Conservation (phyloP, 2,329 filamentous ascomycete genomes). For the Alternaria conjuncta region DNA sequence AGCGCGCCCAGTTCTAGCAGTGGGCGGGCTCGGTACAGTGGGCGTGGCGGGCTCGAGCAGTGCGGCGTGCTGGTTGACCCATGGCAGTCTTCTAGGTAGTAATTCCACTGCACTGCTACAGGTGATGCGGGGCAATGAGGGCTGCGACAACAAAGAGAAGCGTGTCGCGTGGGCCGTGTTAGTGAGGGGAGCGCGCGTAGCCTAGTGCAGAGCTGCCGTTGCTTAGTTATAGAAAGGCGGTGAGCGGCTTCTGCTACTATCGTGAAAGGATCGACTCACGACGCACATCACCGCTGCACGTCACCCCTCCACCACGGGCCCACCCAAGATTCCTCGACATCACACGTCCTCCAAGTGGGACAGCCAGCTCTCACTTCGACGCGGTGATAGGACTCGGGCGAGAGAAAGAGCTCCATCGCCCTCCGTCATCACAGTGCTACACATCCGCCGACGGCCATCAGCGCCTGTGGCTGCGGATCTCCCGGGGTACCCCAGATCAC, state of each 20-base stretch:
- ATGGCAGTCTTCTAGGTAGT: conserved; percentile 26
- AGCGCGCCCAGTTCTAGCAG: conserved; percentile 20
- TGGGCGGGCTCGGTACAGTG: conserved; percentile 20
- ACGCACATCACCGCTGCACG: conserved; percentile 3
- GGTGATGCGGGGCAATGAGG: background rate
- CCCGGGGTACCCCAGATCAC: conserved; percentile 9
- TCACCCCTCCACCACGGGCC: background rate
- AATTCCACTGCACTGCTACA: background rate
- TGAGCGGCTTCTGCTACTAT: conserved; percentile 6
- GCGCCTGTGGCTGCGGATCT: conserved; percentile 2
- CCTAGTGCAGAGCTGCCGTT: background rate
- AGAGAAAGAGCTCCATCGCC: background rate
- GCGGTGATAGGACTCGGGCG: background rate
- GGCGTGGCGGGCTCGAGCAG: conserved; percentile 29
- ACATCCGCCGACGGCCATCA: background rate
- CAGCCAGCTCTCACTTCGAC: background rate
- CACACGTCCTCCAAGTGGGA: background rate
- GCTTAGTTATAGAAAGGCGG: conserved; percentile 13
- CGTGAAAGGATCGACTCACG: conserved; percentile 2
- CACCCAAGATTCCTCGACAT: background rate
- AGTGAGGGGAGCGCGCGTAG: conserved; percentile 7
- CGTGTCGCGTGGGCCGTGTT: conserved; percentile 4
- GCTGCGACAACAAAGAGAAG: background rate
- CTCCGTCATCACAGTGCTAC: background rate
- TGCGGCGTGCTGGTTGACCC: conserved; percentile 32